Evolutionary conservation across 2,329 filamentous ascomycete genomes (phyloP).

Genomic region (Apiospora kogelbergensis): DNA sequence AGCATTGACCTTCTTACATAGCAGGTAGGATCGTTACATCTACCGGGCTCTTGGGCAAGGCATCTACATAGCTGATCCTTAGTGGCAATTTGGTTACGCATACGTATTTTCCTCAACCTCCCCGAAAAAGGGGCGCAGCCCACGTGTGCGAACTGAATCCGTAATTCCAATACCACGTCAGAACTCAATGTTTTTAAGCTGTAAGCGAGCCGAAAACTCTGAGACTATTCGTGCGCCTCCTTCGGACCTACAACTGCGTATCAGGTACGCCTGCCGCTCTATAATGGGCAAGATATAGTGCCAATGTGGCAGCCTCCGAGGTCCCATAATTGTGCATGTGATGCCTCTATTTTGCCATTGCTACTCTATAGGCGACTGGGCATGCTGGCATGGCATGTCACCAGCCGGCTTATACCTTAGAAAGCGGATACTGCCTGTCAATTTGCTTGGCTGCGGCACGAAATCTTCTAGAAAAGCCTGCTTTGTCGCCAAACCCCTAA

Average conservation of each 20-base stretch:
- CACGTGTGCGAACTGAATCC: not conserved
- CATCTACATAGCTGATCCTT: not conserved
- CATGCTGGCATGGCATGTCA: not conserved
- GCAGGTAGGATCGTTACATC: not conserved
- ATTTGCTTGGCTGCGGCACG: not conserved
- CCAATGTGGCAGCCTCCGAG: not conserved
- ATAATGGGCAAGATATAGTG: not conserved
- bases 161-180: not conserved
- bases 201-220: not conserved
- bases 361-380: not conserved
- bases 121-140: not conserved
- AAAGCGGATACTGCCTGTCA: not conserved
- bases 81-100: not conserved
- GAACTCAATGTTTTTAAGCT: not conserved
- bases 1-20: not conserved
- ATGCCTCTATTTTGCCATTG: not conserved
- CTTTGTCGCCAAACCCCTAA: not conserved
- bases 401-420: not conserved
- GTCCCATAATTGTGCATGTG: not conserved
- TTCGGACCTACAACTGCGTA: not conserved
- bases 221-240: not conserved
- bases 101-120: no score
- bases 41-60: not conserved
- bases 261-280: not conserved
- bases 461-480: not conserved